Percentiles rank a stretch among this genome's conserved stretches.
Evolutionary conservation across 139 green algal genomes (phyloP).

Genomic region (Eudorina sp.): DNA sequence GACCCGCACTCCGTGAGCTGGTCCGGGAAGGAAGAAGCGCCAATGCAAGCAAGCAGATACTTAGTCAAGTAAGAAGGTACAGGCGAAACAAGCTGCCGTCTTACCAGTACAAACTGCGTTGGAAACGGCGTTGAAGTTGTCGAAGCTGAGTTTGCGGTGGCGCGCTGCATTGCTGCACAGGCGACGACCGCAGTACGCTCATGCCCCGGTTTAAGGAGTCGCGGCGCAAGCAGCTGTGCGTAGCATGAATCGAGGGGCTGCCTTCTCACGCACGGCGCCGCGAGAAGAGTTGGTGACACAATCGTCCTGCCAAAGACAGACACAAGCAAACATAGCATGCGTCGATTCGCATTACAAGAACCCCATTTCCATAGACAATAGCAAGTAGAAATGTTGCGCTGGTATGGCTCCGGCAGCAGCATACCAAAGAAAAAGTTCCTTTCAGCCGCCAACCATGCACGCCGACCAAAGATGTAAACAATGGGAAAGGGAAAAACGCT

Average conservation of each 20-base stretch:
- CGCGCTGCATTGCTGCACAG: conserved; percentile 11
- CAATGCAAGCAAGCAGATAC: not conserved
- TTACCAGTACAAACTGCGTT: conserved; percentile 25
- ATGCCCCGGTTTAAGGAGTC: not conserved
- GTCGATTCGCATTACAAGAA: not conserved
- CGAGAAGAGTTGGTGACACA: not conserved
- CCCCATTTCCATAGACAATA: too few relatives aligned
- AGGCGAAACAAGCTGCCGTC: too few relatives aligned
- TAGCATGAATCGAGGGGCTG: not conserved
- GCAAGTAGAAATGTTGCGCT: too few relatives aligned
- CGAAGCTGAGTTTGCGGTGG: not conserved
- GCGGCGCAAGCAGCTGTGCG: not conserved
- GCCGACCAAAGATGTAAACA: too few relatives aligned
- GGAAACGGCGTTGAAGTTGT: not conserved
- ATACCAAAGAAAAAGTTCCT: too few relatives aligned
- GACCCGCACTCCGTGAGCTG: conserved; percentile 39
- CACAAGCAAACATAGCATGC: not conserved
- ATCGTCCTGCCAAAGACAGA: not conserved
- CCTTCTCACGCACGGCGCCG: not conserved
- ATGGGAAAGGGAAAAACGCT: too few relatives aligned
- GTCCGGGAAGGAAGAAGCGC: not conserved
- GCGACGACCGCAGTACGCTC: not conserved
- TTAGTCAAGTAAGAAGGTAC: not conserved
- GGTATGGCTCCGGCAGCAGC: too few relatives aligned
- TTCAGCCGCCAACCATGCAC: too few relatives aligned